phyloP scores from a whole-genome alignment of 2,329 filamentous ascomycete species.

The Penicillium sp. region DNA sequence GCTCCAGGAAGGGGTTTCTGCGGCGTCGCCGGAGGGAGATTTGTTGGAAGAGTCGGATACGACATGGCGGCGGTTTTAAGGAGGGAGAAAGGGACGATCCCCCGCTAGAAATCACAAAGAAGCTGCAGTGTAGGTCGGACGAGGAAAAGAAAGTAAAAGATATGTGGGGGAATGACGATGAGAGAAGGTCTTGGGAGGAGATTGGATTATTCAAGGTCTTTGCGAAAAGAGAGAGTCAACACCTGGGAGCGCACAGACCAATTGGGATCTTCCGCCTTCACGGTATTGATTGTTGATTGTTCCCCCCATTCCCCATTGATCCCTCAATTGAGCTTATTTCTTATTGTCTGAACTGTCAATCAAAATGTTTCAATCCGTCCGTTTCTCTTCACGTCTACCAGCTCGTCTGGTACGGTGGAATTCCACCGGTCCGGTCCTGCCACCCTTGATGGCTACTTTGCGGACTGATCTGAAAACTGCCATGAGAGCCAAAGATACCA shows the following conservation, averaged over 20 bases:
- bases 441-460: slow-evolving; percentile 46
- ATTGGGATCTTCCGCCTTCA: slow-evolving; percentile 24
- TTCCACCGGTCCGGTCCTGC: slow-evolving; percentile 38
- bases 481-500: slow-evolving; percentile 50
- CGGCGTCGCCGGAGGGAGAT: slow-evolving; percentile 34
- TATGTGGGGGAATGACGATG: slow-evolving; percentile 3
- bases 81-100: slow-evolving; percentile 22
- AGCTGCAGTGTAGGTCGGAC: slow-evolving; percentile 14
- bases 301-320: neutral
- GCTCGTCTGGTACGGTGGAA: slow-evolving; percentile 39
- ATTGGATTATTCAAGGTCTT: slow-evolving; percentile 20
- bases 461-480: slow-evolving; percentile 49
- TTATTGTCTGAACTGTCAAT: neutral
- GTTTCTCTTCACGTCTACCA: slow-evolving; percentile 28
- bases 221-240: slow-evolving; percentile 23
- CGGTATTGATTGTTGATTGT: slow-evolving; percentile 4
- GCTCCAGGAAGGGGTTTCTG: slow-evolving; percentile 43
- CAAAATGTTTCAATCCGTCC: slow-evolving; percentile 35
- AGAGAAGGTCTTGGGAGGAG: slow-evolving; percentile 11
- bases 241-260: slow-evolving; percentile 36
- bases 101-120: slow-evolving; percentile 13
- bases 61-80: slow-evolving; percentile 37
- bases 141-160: slow-evolving; percentile 7
- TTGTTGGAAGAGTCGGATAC: slow-evolving; percentile 37
- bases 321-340: slow-evolving; percentile 1